Evolutionary conservation across 2,329 filamentous ascomycete genomes (phyloP).

Genomic region (Sporothrix dimorphospora): DNA sequence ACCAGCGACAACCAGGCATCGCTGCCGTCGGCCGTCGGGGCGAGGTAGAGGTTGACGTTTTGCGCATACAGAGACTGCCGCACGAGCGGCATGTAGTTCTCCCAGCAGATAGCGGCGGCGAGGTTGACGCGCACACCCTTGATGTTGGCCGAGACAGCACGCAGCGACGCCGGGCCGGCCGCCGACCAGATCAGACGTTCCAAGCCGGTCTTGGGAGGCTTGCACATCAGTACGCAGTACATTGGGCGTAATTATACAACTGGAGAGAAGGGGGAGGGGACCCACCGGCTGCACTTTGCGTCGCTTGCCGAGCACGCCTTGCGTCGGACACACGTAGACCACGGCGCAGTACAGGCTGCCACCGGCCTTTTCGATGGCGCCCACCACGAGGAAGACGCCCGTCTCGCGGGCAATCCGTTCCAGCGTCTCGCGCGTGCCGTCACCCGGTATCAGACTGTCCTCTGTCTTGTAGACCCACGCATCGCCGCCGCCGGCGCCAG

Average conservation of each 20-base stretch:
- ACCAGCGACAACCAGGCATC: slow-evolving; percentile 84
- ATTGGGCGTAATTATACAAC: too few relatives aligned
- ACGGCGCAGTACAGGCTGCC: slow-evolving; percentile 84
- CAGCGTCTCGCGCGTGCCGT: slow-evolving; percentile 75
- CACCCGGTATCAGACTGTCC: slow-evolving; percentile 44
- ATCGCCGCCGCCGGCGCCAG: slow-evolving; percentile 67
- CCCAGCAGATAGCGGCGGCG: slow-evolving; percentile 91
- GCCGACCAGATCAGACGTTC: slow-evolving; percentile 90
- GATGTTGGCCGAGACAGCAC: slow-evolving; percentile 77
- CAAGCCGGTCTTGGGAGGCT: slow-evolving; percentile 63
- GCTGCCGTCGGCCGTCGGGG: slow-evolving; percentile 83
- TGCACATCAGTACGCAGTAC: background rate
- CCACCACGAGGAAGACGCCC: slow-evolving; percentile 79
- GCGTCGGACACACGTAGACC: slow-evolving; percentile 76
- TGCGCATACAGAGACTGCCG: slow-evolving; percentile 83
- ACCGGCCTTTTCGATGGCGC: slow-evolving; percentile 76
- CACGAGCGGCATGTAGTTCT: slow-evolving; percentile 92
- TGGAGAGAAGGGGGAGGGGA: slow-evolving; percentile 28
- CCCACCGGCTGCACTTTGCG: slow-evolving; percentile 87
- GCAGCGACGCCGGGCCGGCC: slow-evolving; percentile 75
- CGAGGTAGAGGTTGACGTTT: slow-evolving; percentile 89
- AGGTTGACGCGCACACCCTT: slow-evolving; percentile 79
- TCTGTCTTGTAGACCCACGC: slow-evolving; percentile 60
- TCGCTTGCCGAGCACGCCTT: slow-evolving; percentile 79
- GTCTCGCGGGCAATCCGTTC: slow-evolving; percentile 76